A percentile compares a stretch with the other conserved stretches of the same genome.
These are phyloP conservation scores for Ceratocystis cubensis DNA, from an alignment of 2,329 filamentous ascomycete species.

Conservation along the genomic window DNA sequence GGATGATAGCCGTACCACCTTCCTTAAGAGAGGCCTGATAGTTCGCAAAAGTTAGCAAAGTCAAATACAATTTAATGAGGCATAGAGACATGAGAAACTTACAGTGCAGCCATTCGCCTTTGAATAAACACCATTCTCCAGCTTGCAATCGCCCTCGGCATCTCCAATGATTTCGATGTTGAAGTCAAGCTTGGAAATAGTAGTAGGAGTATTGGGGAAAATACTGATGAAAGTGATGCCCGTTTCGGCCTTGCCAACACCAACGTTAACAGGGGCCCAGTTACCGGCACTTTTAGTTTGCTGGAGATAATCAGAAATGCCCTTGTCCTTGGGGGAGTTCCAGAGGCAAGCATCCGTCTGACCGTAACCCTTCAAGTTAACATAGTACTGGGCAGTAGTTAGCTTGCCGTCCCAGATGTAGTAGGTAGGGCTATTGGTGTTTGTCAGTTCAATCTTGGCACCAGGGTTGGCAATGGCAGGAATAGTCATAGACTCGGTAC, in stretches of 20 bases:
- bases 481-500: slow-evolving; percentile 77
- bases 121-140: slow-evolving; percentile 50
- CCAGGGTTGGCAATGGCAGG: slow-evolving; percentile 55
- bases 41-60: slow-evolving; percentile 8
- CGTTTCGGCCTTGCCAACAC: slow-evolving; percentile 55
- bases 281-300: slow-evolving; percentile 47
- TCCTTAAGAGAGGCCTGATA: slow-evolving; percentile 33
- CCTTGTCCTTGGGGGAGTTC: slow-evolving; percentile 38
- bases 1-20: slow-evolving; percentile 34
- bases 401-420: slow-evolving; percentile 61
- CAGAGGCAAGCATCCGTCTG: slow-evolving; percentile 64
- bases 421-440: slow-evolving; percentile 58
- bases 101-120: slow-evolving; percentile 63
- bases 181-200: slow-evolving; percentile 56
- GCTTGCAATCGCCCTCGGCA: slow-evolving; percentile 44
- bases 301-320: too few species aligned
- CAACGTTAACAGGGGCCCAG: slow-evolving; percentile 77
- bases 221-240: slow-evolving; percentile 68
- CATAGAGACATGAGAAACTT: slow-evolving; percentile 34
- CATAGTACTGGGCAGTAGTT: slow-evolving; percentile 92
- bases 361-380: slow-evolving; percentile 67
- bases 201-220: slow-evolving; percentile 73
- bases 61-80: background rate
- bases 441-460: slow-evolving; percentile 51
- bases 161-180: slow-evolving; percentile 66